Evolutionary conservation across 176 grass and related monocot species (phyloP).

Genomic region (Avena insularis): DNA sequence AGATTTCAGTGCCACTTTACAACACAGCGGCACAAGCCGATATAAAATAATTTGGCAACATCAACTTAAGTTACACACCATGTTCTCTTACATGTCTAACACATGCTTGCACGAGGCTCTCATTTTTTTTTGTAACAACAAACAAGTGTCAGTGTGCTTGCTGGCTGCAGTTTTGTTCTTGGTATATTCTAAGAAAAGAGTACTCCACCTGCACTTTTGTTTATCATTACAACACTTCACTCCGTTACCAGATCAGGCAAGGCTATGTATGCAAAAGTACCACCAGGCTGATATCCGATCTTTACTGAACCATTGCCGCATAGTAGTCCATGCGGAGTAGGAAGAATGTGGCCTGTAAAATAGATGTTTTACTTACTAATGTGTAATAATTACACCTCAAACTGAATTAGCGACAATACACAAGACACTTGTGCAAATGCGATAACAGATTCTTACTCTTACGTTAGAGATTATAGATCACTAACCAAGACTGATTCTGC

Average conservation of each 20-base stretch:
- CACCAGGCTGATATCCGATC: neutral
- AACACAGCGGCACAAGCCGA: too few relatives aligned
- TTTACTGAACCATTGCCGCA: neutral
- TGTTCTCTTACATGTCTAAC: slow-evolving; percentile 21
- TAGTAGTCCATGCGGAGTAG: neutral
- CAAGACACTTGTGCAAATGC: neutral
- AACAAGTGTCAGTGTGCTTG: neutral
- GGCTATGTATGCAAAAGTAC: neutral
- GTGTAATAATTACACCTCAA: neutral
- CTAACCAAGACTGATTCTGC: neutral
- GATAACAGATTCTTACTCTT: neutral
- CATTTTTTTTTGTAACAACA: neutral
- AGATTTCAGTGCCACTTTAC: neutral
- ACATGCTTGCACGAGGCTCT: neutral
- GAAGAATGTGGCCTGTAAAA: neutral
- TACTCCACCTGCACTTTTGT: too few relatives aligned
- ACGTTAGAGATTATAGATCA: neutral
- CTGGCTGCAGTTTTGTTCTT: too few relatives aligned
- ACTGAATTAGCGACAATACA: neutral
- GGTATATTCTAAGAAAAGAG: too few relatives aligned
- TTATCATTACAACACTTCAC: too few relatives aligned
- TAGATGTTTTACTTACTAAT: neutral
- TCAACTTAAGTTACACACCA: slow-evolving; percentile 21
- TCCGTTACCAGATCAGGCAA: neutral
- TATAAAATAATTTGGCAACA: neutral